Evolutionary conservation across 345 rosid genomes (phyloP).

Genomic region (Eucalyptus sideroxylon): DNA sequence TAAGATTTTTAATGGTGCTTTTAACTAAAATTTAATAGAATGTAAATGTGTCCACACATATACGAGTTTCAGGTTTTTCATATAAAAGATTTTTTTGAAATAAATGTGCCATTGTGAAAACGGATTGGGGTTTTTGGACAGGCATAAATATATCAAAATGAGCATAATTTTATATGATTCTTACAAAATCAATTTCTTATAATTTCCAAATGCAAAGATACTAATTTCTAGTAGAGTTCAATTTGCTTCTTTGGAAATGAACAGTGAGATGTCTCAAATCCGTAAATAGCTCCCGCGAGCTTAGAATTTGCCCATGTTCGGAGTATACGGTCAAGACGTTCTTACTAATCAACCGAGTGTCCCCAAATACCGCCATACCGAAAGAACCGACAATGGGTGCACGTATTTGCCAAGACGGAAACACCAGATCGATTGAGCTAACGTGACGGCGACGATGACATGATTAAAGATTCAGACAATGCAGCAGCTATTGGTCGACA

Average conservation of each 20-base stretch:
- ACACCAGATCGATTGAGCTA: background rate
- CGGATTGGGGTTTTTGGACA: fast-evolving
- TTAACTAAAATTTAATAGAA: fast-evolving
- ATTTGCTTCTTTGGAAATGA: background rate
- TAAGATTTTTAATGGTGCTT: background rate
- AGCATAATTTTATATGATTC: background rate
- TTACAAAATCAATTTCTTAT: background rate
- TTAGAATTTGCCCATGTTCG: background rate
- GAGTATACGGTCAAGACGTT: background rate
- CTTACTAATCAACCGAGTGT: background rate
- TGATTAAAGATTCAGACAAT: background rate
- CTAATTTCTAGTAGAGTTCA: background rate
- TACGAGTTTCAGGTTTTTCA: fast-evolving
- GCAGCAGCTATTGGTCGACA: background rate
- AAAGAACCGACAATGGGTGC: background rate
- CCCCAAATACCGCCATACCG: background rate
- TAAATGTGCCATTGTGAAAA: background rate
- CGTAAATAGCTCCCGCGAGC: background rate
- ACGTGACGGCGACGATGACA: background rate
- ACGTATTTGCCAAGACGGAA: background rate
- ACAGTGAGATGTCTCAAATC: background rate
- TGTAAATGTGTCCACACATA: fast-evolving
- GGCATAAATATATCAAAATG: background rate
- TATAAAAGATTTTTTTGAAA: too few species aligned
- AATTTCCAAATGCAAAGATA: background rate